Percentiles rank a stretch among this genome's conserved stretches.
phyloP scores from a whole-genome alignment of 2,329 filamentous ascomycete species.

The Pseudophaeomoniella oleicola region DNA sequence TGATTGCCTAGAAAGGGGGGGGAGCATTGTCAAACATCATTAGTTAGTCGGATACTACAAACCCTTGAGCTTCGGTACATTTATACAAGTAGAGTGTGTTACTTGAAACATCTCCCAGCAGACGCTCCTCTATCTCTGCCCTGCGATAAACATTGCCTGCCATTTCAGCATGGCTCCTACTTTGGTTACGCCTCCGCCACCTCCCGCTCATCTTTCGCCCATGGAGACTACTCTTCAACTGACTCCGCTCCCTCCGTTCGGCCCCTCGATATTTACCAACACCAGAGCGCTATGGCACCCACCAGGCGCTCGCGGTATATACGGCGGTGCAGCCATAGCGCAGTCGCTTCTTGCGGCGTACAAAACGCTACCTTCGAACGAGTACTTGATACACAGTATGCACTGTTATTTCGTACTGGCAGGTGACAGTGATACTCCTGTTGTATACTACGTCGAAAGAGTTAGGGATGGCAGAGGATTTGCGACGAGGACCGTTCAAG shows the following conservation, averaged over 20 bases:
- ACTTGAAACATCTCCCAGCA: background rate
- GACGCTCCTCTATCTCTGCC: background rate
- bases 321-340: conserved; percentile 82
- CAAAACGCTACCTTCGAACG: conserved; percentile 55
- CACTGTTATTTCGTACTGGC: conserved; percentile 98
- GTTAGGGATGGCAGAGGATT: conserved; percentile 84
- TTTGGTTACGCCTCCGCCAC: conserved; percentile 59
- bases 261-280: conserved; percentile 66
- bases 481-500: conserved; percentile 89
- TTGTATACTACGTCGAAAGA: conserved; percentile 88
- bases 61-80: too few relatives aligned
- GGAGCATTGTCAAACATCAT: too few relatives aligned
- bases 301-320: conserved; percentile 81
- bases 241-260: conserved; percentile 61
- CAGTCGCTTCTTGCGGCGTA: conserved; percentile 82
- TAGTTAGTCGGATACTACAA: too few relatives aligned
- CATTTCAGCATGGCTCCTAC: conserved; percentile 25
- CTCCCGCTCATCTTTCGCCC: conserved; percentile 56
- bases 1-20: too few relatives aligned
- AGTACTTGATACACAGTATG: conserved; percentile 86
- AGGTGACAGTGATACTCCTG: conserved; percentile 68
- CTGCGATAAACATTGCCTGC: conserved; percentile 1
- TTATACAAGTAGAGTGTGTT: too few relatives aligned
- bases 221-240: conserved; percentile 86
- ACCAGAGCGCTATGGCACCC: conserved; percentile 85